A percentile compares a stretch with the other conserved stretches of the same genome.
Evolutionary conservation across 495 filamentous ascomycete species (phyloP).

Genomic region (Lasiosphaeriaceae sp.): DNA sequence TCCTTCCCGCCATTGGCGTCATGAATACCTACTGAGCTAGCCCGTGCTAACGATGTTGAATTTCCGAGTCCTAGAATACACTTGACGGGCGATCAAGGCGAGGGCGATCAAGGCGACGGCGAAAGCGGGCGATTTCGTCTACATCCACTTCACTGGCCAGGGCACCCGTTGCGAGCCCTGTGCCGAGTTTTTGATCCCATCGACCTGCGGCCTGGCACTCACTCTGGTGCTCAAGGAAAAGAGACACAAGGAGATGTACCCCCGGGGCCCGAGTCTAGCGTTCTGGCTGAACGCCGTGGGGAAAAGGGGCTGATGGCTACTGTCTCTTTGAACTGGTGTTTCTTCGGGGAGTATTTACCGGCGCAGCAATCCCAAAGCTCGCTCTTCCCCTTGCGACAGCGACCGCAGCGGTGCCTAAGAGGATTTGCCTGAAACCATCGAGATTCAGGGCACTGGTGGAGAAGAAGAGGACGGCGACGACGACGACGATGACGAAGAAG

Average conservation of each 20-base stretch:
- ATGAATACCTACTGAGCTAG: too few species aligned
- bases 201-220: neutral
- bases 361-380: neutral
- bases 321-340: constrained; percentile 3
- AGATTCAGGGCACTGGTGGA: too few species aligned
- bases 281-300: neutral
- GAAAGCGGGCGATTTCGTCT: neutral
- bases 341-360: constrained; percentile 2
- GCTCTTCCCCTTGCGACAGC: neutral
- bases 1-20: too few species aligned
- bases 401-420: neutral
- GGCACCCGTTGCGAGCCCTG: neutral
- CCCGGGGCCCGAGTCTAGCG: neutral
- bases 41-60: neutral
- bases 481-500: neutral
- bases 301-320: neutral
- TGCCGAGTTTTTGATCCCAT: neutral
- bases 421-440: too few species aligned
- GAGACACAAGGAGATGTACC: neutral
- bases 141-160: neutral
- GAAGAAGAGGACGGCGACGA: neutral
- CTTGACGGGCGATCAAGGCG: neutral
- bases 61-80: neutral
- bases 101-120: neutral
- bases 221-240: neutral